A percentile compares a stretch with the other conserved stretches of the same genome.
Conservation (phyloP, 371 early-diverging fungal genomes). For the Chytridium lagenaria region DNA sequence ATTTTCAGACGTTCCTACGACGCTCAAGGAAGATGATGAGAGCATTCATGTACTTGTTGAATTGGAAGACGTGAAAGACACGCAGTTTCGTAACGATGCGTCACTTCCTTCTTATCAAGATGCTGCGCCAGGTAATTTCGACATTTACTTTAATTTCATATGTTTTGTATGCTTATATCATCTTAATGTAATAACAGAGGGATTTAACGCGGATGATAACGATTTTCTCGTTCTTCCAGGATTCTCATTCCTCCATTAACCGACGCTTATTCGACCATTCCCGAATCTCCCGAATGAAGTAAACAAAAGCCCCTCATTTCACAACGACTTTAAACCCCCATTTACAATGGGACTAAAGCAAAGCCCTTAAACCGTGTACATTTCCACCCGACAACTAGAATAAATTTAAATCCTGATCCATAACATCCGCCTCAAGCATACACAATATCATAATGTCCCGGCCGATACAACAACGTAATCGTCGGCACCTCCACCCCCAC, state of each 20-base stretch:
- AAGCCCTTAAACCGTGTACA: too few relatives aligned
- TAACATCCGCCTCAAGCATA: slow-evolving; percentile 25
- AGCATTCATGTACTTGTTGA: neutral
- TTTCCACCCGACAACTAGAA: too few relatives aligned
- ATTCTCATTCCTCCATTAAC: neutral
- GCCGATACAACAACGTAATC: slow-evolving; percentile 51
- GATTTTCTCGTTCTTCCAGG: slow-evolving; percentile 6
- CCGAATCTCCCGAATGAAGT: too few relatives aligned
- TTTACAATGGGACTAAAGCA: too few relatives aligned
- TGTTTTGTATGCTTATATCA: neutral
- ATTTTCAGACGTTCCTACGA: neutral
- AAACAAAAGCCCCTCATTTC: too few relatives aligned
- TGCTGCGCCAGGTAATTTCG: neutral
- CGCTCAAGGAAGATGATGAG: neutral
- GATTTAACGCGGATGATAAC: neutral
- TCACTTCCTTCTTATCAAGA: neutral
- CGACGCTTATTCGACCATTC: neutral
- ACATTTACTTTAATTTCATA: neutral
- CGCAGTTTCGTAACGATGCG: neutral
- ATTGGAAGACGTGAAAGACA: neutral
- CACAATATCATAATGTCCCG: slow-evolving; percentile 61
- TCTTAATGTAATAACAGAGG: neutral
- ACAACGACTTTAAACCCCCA: too few relatives aligned
- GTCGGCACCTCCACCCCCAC: slow-evolving; percentile 21
- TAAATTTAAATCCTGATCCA: neutral